Base-by-base conservation (phyloP, 108 stramenopile species). In the Skeletonema costatum region DNA sequence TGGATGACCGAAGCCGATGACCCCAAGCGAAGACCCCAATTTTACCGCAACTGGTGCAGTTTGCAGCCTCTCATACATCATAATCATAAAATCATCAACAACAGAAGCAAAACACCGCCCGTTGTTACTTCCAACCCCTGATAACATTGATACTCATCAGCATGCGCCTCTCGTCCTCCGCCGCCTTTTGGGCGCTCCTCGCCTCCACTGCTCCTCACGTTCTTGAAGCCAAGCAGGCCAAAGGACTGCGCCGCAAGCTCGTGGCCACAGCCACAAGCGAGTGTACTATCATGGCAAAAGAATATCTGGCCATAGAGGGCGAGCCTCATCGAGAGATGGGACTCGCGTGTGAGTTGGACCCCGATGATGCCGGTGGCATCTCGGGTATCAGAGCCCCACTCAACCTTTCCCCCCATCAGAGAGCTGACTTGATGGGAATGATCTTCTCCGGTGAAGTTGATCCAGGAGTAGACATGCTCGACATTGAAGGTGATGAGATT, bases 401-500 rank as follows among this genome's bases (percentile, higher is more conserved):
- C 17, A 50, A 2, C 3, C 17, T 50, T 50, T 17, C 50, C 17
- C 17, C 50, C 17, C 16, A 50, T 0, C 50, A 50, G 17, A 50
- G 4, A 5, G 50, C 50, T 19, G 50, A 50, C n/a, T 19, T 50
- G 50, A 19, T 0, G 17, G 17, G 17, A 50, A 19, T n/a, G 50
- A 50, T 50, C 16, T 17, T 1, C 5, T 3, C 16, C 16, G 50
- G 50, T 5, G 5, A 19, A 19, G 4, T 50, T 50, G 17, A 19
- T 19, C 50, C 50, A 19, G 50, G 50, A 50, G 5, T 17, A 50
- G 50, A 50, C 17, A 19, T 17, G 16, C 16, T 50, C 17, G 50
- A 50, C 50, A 50, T 50, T 50, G 50, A n/a, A n/a, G 50, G 50
- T 50, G 50, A n/a, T 50, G 50, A 50, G 17, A 50, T 50, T 50